These are phyloP conservation scores for Przewalskia tangutica DNA, from an alignment of 257 asterid genomes.

Conservation along the genomic window DNA sequence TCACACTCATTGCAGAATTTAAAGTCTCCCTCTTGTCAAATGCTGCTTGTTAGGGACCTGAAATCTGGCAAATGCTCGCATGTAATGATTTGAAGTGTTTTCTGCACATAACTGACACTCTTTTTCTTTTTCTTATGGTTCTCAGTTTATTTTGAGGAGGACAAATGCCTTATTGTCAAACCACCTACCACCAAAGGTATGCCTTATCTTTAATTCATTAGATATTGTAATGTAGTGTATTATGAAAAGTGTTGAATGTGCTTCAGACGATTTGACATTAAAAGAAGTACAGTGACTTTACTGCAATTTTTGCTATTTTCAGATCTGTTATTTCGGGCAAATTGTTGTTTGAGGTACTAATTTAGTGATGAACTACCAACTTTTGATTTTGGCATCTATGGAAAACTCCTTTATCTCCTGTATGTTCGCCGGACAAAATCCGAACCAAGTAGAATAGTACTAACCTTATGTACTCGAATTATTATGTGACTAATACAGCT, in stretches of 20 bases:
- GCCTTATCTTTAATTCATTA: not conserved
- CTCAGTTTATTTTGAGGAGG: constrained; percentile 94
- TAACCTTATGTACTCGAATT: not conserved
- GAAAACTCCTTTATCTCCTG: not conserved
- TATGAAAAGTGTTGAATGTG: not conserved
- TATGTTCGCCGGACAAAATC: not conserved
- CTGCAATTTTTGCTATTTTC: not conserved
- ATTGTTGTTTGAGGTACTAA: not conserved
- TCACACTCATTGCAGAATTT: not conserved
- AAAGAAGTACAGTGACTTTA: not conserved
- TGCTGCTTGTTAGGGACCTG: constrained; percentile 1
- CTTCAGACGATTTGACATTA: not conserved
- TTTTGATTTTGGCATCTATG: not conserved
- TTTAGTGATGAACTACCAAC: not conserved
- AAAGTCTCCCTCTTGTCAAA: not conserved
- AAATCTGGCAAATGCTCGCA: constrained; percentile 3
- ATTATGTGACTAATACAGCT: not conserved
- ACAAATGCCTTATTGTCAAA: constrained; percentile 87
- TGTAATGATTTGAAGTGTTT: not conserved
- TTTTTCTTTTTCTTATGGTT: constrained; percentile 3
- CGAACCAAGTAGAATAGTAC: not conserved
- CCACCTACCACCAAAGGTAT: constrained; percentile 98
- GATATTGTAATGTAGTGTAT: not conserved
- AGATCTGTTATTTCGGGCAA: not conserved
- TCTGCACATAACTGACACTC: constrained; percentile 11